Conservation (phyloP, 306 rosid species). For the Sophora flavescens region DNA sequence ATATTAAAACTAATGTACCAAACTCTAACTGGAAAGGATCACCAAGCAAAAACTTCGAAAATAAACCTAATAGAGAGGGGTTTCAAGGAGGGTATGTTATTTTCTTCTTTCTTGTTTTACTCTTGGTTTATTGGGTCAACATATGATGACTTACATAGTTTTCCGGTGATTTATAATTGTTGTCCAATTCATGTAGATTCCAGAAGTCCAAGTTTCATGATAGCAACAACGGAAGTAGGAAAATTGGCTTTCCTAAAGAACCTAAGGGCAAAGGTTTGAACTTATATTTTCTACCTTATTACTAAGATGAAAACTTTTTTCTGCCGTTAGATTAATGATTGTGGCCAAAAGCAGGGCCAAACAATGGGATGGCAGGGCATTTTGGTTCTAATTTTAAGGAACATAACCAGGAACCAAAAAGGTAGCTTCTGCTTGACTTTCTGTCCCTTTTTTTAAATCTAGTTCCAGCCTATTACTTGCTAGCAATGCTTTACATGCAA, state of each 20-base stretch:
- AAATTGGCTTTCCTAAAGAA: constrained; percentile 50
- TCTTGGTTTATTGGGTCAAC: constrained; percentile 30
- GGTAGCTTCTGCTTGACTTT: constrained; percentile 59
- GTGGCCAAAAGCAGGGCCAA: constrained; percentile 58
- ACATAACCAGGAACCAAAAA: constrained; percentile 59
- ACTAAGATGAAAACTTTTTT: constrained; percentile 20
- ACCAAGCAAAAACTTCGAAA: constrained; percentile 56
- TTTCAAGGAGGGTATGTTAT: constrained; percentile 60
- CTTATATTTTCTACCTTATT: constrained; percentile 40
- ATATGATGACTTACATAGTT: constrained; percentile 14
- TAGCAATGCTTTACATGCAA: constrained; percentile 7
- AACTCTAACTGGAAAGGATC: constrained; percentile 63
- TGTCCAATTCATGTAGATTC: constrained; percentile 59
- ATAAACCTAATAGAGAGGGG: constrained; percentile 60
- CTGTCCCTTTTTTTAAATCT: not conserved
- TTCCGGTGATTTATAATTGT: not conserved
- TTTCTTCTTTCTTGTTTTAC: constrained; percentile 8
- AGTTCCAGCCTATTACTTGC: constrained; percentile 27
- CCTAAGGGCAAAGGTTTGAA: constrained; percentile 70
- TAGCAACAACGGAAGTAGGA: constrained; percentile 59
- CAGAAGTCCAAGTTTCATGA: constrained; percentile 73
- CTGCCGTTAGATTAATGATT: constrained; percentile 40
- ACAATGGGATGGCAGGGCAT: constrained; percentile 54
- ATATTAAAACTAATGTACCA: constrained; percentile 53
- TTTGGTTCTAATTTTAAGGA: constrained; percentile 48